Percentiles rank a stretch among this genome's conserved stretches.
phyloP scores from a whole-genome alignment of 225 moss, liverwort and hornwort genomes.

The Polytrichum formosum region DNA sequence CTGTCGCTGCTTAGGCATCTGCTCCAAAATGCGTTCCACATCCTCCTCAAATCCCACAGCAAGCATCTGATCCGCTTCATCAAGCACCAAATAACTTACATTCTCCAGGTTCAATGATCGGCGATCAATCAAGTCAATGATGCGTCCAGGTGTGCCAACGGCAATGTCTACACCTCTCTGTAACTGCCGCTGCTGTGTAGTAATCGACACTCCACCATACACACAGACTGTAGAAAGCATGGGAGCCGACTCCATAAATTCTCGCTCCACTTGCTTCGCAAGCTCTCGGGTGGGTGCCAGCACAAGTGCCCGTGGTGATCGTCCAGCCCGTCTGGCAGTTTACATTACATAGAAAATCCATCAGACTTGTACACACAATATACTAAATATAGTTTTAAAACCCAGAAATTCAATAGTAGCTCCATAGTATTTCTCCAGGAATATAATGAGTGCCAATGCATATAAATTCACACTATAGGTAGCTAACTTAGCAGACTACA shows the following conservation, averaged over 20 bases:
- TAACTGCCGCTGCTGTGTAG: slow-evolving; percentile 31
- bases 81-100: slow-evolving; percentile 32
- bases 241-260: slow-evolving; percentile 40
- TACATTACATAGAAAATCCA: neutral
- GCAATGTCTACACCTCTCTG: slow-evolving; percentile 37
- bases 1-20: slow-evolving; percentile 29
- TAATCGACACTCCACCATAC: slow-evolving; percentile 39
- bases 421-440: no score
- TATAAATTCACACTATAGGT: no score
- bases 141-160: slow-evolving; percentile 39
- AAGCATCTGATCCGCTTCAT: slow-evolving; percentile 46
- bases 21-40: slow-evolving; percentile 38
- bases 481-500: no score
- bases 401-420: no score
- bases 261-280: slow-evolving; percentile 38
- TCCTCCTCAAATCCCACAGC: slow-evolving; percentile 48
- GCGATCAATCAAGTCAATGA: slow-evolving; percentile 39
- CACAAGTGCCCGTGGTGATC: slow-evolving; percentile 33
- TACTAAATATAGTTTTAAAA: no score
- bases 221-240: slow-evolving; percentile 39
- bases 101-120: slow-evolving; percentile 21
- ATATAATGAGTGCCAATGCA: no score
- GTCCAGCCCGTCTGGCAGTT: slow-evolving; percentile 18
- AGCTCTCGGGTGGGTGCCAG: slow-evolving; percentile 44
- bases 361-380: neutral